These are phyloP conservation scores for Dendryphion nanum DNA, from an alignment of 2,329 filamentous ascomycete genomes.

Conservation along the genomic window DNA sequence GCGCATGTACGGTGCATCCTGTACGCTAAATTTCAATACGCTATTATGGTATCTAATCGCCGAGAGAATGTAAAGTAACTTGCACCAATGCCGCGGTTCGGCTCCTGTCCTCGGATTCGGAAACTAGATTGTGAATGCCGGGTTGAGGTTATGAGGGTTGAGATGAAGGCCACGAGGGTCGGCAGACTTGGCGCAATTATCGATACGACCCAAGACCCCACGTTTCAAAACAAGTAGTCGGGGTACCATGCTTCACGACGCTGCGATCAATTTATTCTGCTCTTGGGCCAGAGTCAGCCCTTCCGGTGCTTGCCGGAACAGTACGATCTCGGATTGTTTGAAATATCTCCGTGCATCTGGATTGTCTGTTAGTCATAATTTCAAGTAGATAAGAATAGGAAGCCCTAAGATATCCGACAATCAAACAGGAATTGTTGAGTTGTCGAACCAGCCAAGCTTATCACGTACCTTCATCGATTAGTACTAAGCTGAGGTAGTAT, in stretches of 20 bases:
- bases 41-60: constrained; percentile 7
- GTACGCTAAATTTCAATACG: constrained; percentile 5
- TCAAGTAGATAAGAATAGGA: too few species aligned
- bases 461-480: constrained; percentile 82
- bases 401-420: too few species aligned
- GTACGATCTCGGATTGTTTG: constrained; percentile 97
- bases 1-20: too few species aligned
- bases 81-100: constrained; percentile 1
- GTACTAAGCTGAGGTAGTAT: constrained; percentile 93
- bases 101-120: constrained; percentile 1
- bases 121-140: background rate
- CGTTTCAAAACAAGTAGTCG: too few species aligned
- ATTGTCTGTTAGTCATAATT: background rate
- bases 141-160: background rate
- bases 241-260: constrained; percentile 34
- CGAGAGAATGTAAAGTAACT: too few species aligned
- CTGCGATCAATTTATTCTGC: constrained; percentile 45
- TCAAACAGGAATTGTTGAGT: too few species aligned
- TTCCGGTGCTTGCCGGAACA: constrained; percentile 74
- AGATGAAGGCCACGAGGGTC: constrained; percentile 4
- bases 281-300: constrained; percentile 48
- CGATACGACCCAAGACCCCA: constrained; percentile 1
- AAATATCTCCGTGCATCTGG: constrained; percentile 94
- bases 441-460: background rate
- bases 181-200: constrained; percentile 8